phyloP scores from a whole-genome alignment of 2,329 filamentous ascomycete genomes.

The Incumbomyces delicatus region DNA sequence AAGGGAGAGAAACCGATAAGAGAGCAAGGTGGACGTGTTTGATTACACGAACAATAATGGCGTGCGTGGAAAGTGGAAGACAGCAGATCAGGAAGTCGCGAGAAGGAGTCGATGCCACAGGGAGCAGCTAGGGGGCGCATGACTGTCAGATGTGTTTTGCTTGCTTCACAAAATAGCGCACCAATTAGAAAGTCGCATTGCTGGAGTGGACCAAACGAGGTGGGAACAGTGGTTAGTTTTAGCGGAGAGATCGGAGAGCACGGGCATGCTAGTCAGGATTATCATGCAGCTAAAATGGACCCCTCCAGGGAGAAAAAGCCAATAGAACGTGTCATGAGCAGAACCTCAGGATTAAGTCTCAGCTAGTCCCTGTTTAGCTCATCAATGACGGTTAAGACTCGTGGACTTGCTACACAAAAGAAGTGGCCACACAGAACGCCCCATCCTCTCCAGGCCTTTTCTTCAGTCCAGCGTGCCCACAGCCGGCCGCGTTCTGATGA shows the following conservation, averaged over 20 bases:
- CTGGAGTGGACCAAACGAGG: not conserved
- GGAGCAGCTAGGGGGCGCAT: not conserved
- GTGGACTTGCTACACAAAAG: no score
- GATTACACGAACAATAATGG: constrained; percentile 4
- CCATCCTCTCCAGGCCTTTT: no score
- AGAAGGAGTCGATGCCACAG: not conserved
- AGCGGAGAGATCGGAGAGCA: not conserved
- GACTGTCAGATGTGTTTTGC: not conserved
- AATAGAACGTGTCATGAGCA: no score
- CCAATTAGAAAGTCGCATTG: not conserved
- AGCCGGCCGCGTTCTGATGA: no score
- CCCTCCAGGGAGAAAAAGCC: not conserved
- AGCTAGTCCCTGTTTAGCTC: no score
- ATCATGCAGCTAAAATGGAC: not conserved
- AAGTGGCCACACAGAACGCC: no score
- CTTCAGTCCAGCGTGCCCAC: no score
- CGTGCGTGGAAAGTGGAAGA: constrained; percentile 3
- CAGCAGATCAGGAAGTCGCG: not conserved
- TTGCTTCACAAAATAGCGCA: not conserved
- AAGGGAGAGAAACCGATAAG: constrained; percentile 4
- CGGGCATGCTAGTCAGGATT: no score
- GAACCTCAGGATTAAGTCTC: no score
- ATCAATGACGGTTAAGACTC: no score
- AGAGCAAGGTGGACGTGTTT: not conserved
- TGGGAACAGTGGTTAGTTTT: not conserved